Conservation (phyloP, 345 rosid species). For the Kandelia obovata region DNA sequence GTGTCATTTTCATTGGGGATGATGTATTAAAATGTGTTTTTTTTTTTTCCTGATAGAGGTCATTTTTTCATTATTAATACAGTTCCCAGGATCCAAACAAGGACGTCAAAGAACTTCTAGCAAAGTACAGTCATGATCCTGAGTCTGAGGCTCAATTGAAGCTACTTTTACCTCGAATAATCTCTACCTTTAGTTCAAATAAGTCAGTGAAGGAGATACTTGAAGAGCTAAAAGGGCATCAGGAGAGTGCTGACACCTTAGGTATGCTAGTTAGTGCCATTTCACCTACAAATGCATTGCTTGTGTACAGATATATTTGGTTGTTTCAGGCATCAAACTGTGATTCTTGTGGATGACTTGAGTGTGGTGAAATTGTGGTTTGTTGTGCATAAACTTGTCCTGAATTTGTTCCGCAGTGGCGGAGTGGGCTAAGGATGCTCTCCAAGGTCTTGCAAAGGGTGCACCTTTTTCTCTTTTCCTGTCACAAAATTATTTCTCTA, state of each 20-base stretch:
- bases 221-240: constrained; percentile 63
- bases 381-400: not conserved
- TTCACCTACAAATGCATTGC: not conserved
- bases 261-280: constrained; percentile 36
- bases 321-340: not conserved
- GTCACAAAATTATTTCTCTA: constrained; percentile 64
- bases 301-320: not conserved
- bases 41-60: not conserved
- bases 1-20: not conserved
- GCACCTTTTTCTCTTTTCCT: constrained; percentile 92
- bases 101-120: constrained; percentile 50
- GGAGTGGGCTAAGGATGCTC: constrained; percentile 86
- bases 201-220: constrained; percentile 62
- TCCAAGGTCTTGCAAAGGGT: constrained; percentile 73
- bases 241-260: constrained; percentile 52
- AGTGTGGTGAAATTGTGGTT: not conserved
- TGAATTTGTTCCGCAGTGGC: constrained; percentile 37
- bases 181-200: constrained; percentile 53
- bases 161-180: constrained; percentile 63
- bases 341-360: not conserved
- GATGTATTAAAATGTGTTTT: not conserved
- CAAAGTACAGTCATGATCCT: constrained; percentile 50
- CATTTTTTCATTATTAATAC: constrained; percentile 13
- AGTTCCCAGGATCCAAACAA: constrained; percentile 71
- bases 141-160: constrained; percentile 61